phyloP scores from a whole-genome alignment of 208 protist genomes.

The Leishmania lainsoni region DNA sequence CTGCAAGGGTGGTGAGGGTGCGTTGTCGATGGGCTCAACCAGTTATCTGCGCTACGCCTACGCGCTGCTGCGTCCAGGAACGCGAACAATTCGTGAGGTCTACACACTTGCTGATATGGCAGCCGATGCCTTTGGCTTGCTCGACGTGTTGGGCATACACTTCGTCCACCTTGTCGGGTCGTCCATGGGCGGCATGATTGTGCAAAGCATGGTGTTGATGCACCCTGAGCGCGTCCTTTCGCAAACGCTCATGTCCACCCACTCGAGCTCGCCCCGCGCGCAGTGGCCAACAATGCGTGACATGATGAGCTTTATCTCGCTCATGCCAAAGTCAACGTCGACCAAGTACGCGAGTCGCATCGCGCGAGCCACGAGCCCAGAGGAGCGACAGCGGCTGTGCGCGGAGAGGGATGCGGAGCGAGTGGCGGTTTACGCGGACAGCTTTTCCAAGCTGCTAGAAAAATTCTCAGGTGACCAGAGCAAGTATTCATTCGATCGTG shows the following conservation, averaged over 20 bases:
- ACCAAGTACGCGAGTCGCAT: conserved; percentile 38
- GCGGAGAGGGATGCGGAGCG: conserved; percentile 38
- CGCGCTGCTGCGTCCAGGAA: conserved; percentile 38
- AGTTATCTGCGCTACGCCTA: conserved; percentile 27
- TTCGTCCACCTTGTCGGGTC: conserved; percentile 64
- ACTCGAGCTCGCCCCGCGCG: conserved; percentile 28
- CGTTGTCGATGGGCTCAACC: neutral
- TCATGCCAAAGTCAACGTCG: conserved; percentile 38
- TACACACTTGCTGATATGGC: conserved; percentile 74
- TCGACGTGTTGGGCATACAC: conserved; percentile 42
- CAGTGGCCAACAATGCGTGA: conserved; percentile 50
- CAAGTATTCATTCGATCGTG: conserved; percentile 47
- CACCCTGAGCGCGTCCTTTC: conserved; percentile 51
- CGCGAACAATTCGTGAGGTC: conserved; percentile 37
- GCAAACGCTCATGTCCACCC: conserved; percentile 54
- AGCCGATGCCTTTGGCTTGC: conserved; percentile 57
- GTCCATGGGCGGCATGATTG: conserved; percentile 78
- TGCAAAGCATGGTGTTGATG: conserved; percentile 58
- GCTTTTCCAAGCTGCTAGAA: conserved; percentile 45
- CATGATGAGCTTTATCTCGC: conserved; percentile 39
- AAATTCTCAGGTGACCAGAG: conserved; percentile 35
- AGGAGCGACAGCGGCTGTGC: conserved; percentile 31
- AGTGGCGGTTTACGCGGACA: conserved; percentile 33
- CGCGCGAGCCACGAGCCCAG: conserved; percentile 23
- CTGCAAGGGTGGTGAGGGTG: neutral